Base-by-base conservation (phyloP, 202 grass and related monocot genomes). In the Elaeis oleifera region DNA sequence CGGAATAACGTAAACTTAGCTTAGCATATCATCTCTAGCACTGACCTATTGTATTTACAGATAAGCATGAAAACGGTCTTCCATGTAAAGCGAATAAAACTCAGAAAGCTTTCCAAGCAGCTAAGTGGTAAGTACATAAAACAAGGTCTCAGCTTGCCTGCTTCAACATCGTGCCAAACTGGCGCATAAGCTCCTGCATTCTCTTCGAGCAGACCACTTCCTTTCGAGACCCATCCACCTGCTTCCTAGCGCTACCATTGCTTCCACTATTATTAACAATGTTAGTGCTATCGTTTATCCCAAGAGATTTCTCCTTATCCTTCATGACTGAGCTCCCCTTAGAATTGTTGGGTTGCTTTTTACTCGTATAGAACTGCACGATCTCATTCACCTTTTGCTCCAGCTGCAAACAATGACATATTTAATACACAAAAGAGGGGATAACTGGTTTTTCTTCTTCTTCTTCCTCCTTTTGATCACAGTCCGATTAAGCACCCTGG, bases 331-430 rank as follows among this genome's bases (percentile, higher is more conserved):
- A 71, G 56, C 21, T 61, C 56, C 68, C 68, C 54, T 60, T 71
- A 3, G 39, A 71, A 71, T 58, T 60, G 23, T 71, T 71, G 6
- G 54, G 16, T 4, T 85, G 84, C 60, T 89, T 92, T 71, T 78
- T 84, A 68, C 18, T 76, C 19, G 86, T 78, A 21, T 79, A 88
- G 76, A 88, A 91, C 17, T 84, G 65, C 50, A 70, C 76, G 54
- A 96, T 84, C 60, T 96, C 91, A 59, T 70, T 73, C 71, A 96
- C 91, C 49, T 44, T 80, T 74, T 44, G 85, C 84, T 96, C 91
- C 70, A 96, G 28, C 91, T 96, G 81, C 78, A 80, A 59, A 56
- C 17, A 58, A 49, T n/a, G 27, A 17, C 27, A 6, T 18, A 70
- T 4, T 4, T 61, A 71, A 76, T 65, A 18, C 54, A 8, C 0